Conservation (phyloP, 2,329 filamentous ascomycete species). For the Emericellopsis atlantica region DNA sequence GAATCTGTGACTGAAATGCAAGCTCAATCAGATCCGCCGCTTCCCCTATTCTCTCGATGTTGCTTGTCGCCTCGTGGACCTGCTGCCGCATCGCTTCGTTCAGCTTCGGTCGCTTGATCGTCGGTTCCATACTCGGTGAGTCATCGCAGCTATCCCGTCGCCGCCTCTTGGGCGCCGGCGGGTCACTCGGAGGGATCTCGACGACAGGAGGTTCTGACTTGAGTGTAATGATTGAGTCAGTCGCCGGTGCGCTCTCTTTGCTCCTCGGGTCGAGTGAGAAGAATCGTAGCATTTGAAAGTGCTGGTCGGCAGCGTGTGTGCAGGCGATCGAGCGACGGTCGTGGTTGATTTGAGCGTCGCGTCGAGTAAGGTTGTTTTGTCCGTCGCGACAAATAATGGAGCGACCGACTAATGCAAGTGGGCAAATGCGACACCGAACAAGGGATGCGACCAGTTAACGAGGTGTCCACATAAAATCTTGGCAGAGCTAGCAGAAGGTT, state of each 20-base stretch:
- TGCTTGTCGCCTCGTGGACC: conserved; percentile 1
- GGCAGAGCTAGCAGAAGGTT: too few species aligned
- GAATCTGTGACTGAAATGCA: conserved; percentile 44
- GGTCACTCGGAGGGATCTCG: not conserved
- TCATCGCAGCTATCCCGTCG: conserved; percentile 19
- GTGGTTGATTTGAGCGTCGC: too few species aligned
- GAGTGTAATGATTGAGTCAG: conserved; percentile 8
- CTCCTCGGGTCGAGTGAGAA: conserved; percentile 46
- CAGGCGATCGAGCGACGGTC: too few species aligned
- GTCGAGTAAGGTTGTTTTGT: too few species aligned
- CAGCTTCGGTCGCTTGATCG: conserved; percentile 24
- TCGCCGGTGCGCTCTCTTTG: conserved; percentile 19
- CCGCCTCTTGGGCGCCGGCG: conserved; percentile 25
- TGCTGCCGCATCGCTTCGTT: conserved; percentile 2
- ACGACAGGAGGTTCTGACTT: too few species aligned
- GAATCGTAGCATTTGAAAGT: conserved; percentile 28
- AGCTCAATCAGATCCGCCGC: not conserved
- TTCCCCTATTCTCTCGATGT: not conserved
- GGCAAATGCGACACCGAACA: too few species aligned
- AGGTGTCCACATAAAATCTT: too few species aligned
- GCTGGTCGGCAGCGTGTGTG: too few species aligned
- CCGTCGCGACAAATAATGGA: too few species aligned
- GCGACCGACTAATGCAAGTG: too few species aligned
- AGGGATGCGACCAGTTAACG: too few species aligned
- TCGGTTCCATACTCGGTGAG: conserved; percentile 9